A percentile compares a stretch with the other conserved stretches of the same genome.
phyloP scores from a whole-genome alignment of 805 yeast genomes.

The Maudiozyma pseudohumilis region DNA sequence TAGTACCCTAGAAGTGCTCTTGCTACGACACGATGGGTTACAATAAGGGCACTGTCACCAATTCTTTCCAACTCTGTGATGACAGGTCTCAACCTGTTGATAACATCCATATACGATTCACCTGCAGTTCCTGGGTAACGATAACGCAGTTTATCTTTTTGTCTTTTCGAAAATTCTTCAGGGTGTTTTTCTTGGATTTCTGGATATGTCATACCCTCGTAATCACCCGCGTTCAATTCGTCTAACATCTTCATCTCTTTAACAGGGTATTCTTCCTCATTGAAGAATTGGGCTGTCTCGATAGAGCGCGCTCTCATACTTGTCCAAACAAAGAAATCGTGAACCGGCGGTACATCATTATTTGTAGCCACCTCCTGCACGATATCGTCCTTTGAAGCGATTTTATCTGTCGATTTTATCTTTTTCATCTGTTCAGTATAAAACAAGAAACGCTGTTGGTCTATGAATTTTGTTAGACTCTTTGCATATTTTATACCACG shows the following conservation, averaged over 20 bases:
- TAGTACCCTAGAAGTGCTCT: conserved; percentile 83
- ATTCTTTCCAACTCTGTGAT: conserved; percentile 90
- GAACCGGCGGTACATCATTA: conserved; percentile 19
- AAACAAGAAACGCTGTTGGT: conserved; percentile 59
- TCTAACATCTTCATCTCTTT: conserved; percentile 90
- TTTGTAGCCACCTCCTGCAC: conserved; percentile 20
- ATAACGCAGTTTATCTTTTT: conserved; percentile 69
- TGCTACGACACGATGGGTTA: conserved; percentile 87
- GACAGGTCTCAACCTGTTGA: conserved; percentile 78
- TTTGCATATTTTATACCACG: conserved; percentile 69
- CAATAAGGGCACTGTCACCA: conserved; percentile 70
- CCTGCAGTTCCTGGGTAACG: conserved; percentile 98
- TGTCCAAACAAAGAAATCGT: conserved; percentile 87
- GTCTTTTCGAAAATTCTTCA: conserved; percentile 66
- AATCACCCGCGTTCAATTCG: conserved; percentile 87
- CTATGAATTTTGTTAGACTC: conserved; percentile 67
- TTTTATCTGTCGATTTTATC: conserved; percentile 16
- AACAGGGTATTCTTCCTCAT: conserved; percentile 62
- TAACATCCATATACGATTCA: conserved; percentile 88
- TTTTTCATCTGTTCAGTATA: conserved; percentile 42
- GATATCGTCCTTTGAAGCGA: conserved; percentile 24
- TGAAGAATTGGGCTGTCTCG: conserved; percentile 68
- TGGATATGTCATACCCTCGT: conserved; percentile 86
- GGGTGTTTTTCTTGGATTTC: conserved; percentile 70
- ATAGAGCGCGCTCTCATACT: conserved; percentile 73